A percentile compares a stretch with the other conserved stretches of the same genome.
Conservation (phyloP, 208 protist species). For the Leishmania aethiopica region DNA sequence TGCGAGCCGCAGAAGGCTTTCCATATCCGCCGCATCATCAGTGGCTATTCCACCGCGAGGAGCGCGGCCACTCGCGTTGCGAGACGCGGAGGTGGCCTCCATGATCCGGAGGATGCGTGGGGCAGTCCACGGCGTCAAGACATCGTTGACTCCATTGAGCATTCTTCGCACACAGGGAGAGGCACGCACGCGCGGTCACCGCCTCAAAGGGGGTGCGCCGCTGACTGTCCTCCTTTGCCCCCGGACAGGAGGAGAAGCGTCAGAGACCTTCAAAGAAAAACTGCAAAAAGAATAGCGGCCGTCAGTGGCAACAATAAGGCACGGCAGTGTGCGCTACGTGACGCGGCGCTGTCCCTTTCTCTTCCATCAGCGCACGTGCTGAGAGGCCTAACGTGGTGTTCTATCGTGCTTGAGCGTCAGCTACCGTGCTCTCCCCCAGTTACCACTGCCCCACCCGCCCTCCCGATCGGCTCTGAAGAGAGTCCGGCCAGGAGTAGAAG, state of each 20-base stretch:
- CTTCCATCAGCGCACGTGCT: not conserved
- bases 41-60: not conserved
- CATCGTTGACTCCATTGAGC: slow-evolving; percentile 23
- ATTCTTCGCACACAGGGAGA: slow-evolving; percentile 4
- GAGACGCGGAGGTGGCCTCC: slow-evolving; percentile 37
- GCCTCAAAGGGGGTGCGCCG: not conserved
- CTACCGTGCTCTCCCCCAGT: not conserved
- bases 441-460: not conserved
- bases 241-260: not conserved
- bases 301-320: not conserved
- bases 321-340: not conserved
- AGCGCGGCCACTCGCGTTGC: not conserved
- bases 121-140: slow-evolving; percentile 59
- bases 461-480: not conserved
- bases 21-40: slow-evolving; percentile 26
- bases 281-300: not conserved
- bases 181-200: not conserved
- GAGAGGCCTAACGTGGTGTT: not conserved
- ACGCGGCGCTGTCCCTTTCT: not conserved
- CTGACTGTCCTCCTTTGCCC: not conserved
- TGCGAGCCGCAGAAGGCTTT: slow-evolving; percentile 43
- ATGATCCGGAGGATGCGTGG: slow-evolving; percentile 49
- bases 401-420: not conserved
- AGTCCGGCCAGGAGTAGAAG: not conserved
- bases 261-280: not conserved